These are phyloP conservation scores for Jamesozyma lodderae DNA, from an alignment of 805 yeast species.

Conservation along the genomic window DNA sequence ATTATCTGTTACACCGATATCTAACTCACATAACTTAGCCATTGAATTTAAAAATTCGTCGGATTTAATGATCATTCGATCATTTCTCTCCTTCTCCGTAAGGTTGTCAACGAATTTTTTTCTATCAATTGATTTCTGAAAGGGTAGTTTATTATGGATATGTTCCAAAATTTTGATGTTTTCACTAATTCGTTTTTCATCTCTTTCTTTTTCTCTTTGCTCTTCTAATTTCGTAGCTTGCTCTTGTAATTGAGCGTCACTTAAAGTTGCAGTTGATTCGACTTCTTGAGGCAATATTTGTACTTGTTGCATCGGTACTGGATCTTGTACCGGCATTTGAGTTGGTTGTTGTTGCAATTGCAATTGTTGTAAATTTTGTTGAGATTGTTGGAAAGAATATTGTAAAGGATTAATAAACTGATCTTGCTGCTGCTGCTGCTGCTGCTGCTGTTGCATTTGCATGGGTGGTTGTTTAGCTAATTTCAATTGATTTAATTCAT, in stretches of 20 bases:
- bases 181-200: neutral
- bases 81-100: constrained; percentile 4
- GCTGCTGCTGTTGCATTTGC: constrained; percentile 1
- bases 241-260: too few species aligned
- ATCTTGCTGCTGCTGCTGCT: neutral
- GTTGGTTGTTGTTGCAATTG: constrained; percentile 1
- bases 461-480: constrained; percentile 3
- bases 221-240: neutral
- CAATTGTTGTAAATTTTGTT: constrained; percentile 1
- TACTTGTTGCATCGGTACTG: neutral
- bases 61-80: neutral
- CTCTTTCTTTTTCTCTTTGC: neutral
- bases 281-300: neutral
- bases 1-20: constrained; percentile 20
- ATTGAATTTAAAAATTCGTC: constrained; percentile 13
- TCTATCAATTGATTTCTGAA: constrained; percentile 19
- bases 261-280: neutral
- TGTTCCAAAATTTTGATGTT: constrained; percentile 11
- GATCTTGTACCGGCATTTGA: neutral
- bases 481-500: constrained; percentile 17
- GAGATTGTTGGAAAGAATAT: neutral
- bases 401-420: too few species aligned
- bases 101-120: constrained; percentile 21
- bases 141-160: constrained; percentile 20
- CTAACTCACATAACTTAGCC: constrained; percentile 19